Conservation (phyloP, 2,329 filamentous ascomycete species). For the Tolypocladium guangdongense region DNA sequence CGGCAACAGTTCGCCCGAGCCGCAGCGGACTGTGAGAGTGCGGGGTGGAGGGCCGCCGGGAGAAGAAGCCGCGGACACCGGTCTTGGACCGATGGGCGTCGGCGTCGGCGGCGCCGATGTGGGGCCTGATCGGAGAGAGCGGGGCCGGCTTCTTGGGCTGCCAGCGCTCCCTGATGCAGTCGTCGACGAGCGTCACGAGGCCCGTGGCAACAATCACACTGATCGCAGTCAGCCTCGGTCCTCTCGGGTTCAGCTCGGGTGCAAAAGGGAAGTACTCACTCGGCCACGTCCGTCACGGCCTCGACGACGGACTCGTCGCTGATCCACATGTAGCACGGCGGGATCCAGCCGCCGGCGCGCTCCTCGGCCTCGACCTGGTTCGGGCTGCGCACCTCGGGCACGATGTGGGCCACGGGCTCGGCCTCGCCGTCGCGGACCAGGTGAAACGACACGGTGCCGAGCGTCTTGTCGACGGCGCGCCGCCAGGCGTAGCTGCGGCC, state of each 20-base stretch:
- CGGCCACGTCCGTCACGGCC: slow-evolving; percentile 68
- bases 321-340: slow-evolving; percentile 85
- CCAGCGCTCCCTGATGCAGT: slow-evolving; percentile 78
- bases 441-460: slow-evolving; percentile 63
- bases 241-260: not conserved
- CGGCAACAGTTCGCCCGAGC: slow-evolving; percentile 22
- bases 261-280: slow-evolving; percentile 45
- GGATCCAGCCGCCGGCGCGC: slow-evolving; percentile 76
- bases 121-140: not conserved
- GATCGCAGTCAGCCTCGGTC: slow-evolving; percentile 11
- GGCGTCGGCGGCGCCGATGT: slow-evolving; percentile 8
- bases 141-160: slow-evolving; percentile 21
- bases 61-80: slow-evolving; percentile 5
- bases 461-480: slow-evolving; percentile 60
- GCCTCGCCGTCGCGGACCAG: slow-evolving; percentile 56
- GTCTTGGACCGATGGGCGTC: not conserved
- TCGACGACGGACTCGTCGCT: slow-evolving; percentile 60
- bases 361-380: slow-evolving; percentile 62
- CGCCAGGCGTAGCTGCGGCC: slow-evolving; percentile 77
- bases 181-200: slow-evolving; percentile 77
- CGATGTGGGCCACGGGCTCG: slow-evolving; percentile 66
- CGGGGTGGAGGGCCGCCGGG: slow-evolving; percentile 8
- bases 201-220: slow-evolving; percentile 88
- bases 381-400: slow-evolving; percentile 65
- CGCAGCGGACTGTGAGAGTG: slow-evolving; percentile 23